phyloP scores from a whole-genome alignment of 1,284 basidiomycete species.

The Takashimella koratensis region DNA sequence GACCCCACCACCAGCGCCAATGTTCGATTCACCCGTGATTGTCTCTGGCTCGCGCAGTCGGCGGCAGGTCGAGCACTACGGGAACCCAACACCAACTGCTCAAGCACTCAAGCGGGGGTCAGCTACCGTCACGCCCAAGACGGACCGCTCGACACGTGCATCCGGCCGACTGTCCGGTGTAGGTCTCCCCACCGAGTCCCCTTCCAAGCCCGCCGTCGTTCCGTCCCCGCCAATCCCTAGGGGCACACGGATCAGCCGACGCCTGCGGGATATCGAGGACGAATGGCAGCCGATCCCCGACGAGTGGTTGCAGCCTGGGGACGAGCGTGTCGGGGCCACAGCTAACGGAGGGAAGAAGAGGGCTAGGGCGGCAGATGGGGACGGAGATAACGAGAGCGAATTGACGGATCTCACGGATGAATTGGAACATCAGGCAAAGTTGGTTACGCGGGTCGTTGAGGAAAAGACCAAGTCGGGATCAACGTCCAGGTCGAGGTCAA shows the following conservation, averaged over 20 bases:
- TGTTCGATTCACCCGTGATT: conserved; percentile 2
- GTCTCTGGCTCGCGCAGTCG: conserved; percentile 30
- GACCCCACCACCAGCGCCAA: conserved; percentile 14
- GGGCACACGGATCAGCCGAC: conserved; percentile 36
- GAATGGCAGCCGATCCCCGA: conserved; percentile 49
- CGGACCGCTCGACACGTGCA: conserved; percentile 15
- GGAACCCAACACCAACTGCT: conserved; percentile 36
- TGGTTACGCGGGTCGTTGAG: conserved; percentile 8
- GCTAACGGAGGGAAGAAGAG: conserved; percentile 3
- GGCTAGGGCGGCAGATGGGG: not conserved
- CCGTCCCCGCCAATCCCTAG: conserved; percentile 19
- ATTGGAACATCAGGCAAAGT: conserved; percentile 27
- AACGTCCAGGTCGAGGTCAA: not conserved
- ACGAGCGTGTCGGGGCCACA: too few relatives aligned
- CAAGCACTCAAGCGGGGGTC: conserved; percentile 33
- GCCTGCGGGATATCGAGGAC: conserved; percentile 34
- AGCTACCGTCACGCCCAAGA: conserved; percentile 5
- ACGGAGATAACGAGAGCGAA: conserved; percentile 39
- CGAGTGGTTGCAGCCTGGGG: conserved; percentile 36
- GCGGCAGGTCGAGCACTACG: conserved; percentile 39
- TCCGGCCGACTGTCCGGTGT: too few relatives aligned
- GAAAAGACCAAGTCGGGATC: not conserved
- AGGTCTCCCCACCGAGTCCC: conserved; percentile 1
- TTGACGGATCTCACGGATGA: conserved; percentile 47
- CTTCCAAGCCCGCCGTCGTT: conserved; percentile 19